A percentile compares a stretch with the other conserved stretches of the same genome.
These are phyloP conservation scores for Pseudogymnoascus sp. DNA, from an alignment of 2,329 filamentous ascomycete genomes.

Conservation along the genomic window DNA sequence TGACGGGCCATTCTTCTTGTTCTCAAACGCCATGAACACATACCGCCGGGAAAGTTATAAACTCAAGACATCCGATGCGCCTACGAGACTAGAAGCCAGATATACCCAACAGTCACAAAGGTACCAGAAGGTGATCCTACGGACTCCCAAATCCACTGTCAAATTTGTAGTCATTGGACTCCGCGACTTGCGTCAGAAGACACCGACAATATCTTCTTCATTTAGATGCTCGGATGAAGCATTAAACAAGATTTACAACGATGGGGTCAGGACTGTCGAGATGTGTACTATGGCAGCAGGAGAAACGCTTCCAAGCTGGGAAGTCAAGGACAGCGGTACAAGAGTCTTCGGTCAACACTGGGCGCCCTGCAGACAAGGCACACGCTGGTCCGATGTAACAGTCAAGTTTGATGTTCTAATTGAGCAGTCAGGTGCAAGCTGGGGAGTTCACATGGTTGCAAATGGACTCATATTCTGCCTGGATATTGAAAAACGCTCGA, in stretches of 20 bases:
- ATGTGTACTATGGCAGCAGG: constrained; percentile 20
- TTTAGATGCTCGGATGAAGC: constrained; percentile 19
- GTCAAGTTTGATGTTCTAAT: constrained; percentile 17
- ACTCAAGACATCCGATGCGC: constrained; percentile 13
- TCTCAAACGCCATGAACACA: constrained; percentile 23
- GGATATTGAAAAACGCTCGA: constrained; percentile 13
- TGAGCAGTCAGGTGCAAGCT: constrained; percentile 18
- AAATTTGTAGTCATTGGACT: constrained; percentile 17
- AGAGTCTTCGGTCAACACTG: constrained; percentile 19
- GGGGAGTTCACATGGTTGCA: constrained; percentile 21
- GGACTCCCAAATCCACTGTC: constrained; percentile 17
- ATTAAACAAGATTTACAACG: constrained; percentile 20
- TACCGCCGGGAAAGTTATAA: constrained; percentile 16
- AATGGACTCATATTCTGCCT: constrained; percentile 20
- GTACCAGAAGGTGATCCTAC: constrained; percentile 20
- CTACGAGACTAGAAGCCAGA: constrained; percentile 10
- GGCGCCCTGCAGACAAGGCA: constrained; percentile 20
- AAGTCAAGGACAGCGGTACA: constrained; percentile 18
- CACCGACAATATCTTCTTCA: constrained; percentile 11
- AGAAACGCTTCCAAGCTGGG: constrained; percentile 19
- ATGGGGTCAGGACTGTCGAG: constrained; percentile 18
- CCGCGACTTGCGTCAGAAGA: constrained; percentile 11
- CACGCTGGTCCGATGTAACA: constrained; percentile 16
- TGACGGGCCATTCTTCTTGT: constrained; percentile 21
- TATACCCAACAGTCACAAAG: constrained; percentile 19